Conservation (phyloP, 257 asterid species). For the Solanum pimpinellifolium region DNA sequence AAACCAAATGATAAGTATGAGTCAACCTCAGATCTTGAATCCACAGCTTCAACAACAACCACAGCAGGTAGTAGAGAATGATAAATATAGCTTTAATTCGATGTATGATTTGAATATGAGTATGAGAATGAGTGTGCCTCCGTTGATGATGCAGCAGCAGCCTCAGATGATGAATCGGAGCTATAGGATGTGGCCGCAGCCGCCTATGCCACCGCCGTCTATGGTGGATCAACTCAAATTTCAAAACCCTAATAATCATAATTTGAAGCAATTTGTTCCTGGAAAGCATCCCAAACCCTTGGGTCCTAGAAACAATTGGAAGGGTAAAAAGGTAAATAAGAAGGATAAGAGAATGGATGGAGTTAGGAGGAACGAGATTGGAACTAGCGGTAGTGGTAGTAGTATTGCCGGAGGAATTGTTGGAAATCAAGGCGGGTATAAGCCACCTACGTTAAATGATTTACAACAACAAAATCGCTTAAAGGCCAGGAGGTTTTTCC, state of each 20-base stretch:
- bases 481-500: conserved; percentile 47
- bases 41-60: conserved; percentile 18
- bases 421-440: conserved; percentile 21
- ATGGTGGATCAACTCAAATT: conserved; percentile 11
- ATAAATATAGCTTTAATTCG: not conserved
- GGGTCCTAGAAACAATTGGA: conserved; percentile 71
- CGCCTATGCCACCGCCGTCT: conserved; percentile 1
- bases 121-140: not conserved
- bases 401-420: conserved; percentile 8
- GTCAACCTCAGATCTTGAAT: conserved; percentile 6
- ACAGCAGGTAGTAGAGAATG: conserved; percentile 44
- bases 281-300: conserved; percentile 21
- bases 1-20: conserved; percentile 22
- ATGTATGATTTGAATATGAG: not conserved
- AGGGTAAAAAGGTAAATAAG: conserved; percentile 48
- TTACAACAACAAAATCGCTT: conserved; percentile 59
- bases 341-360: conserved; percentile 23
- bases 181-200: conserved; percentile 61
- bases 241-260: conserved; percentile 46
- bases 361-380: conserved; percentile 41
- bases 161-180: conserved; percentile 38
- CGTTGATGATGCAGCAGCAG: conserved; percentile 35
- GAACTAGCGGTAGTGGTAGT: conserved; percentile 5
- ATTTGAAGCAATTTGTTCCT: conserved; percentile 18
- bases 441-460: conserved; percentile 58